phyloP scores from a whole-genome alignment of 2,329 filamentous ascomycete species.

The Aspergillus latus region DNA sequence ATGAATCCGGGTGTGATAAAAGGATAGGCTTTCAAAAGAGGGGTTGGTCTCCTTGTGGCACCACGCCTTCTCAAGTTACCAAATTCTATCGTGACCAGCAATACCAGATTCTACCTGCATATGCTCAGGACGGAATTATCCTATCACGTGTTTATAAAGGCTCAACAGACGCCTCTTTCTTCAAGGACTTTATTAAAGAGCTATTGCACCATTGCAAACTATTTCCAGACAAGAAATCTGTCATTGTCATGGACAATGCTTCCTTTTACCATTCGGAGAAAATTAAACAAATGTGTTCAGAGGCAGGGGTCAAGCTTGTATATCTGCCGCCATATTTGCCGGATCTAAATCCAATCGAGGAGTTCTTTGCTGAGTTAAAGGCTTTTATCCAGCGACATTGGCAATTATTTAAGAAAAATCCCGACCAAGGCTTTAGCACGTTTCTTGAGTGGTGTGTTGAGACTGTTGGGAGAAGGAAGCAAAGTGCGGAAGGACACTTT shows the following conservation, averaged over 20 bases:
- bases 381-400: slow-evolving; percentile 34
- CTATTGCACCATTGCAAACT: neutral
- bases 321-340: slow-evolving; percentile 38
- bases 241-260: neutral
- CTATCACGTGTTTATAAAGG: neutral
- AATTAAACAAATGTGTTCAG: slow-evolving; percentile 30
- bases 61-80: neutral
- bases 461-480: slow-evolving; percentile 24
- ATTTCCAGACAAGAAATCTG: neutral
- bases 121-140: slow-evolving; percentile 1
- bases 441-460: slow-evolving; percentile 31
- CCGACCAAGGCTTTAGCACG: slow-evolving; percentile 13
- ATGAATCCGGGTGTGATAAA: slow-evolving; percentile 1
- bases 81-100: neutral
- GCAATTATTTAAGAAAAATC: slow-evolving; percentile 5
- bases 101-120: slow-evolving; percentile 1
- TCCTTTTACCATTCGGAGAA: slow-evolving; percentile 23
- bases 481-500: slow-evolving; percentile 29
- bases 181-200: neutral
- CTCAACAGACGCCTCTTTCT: neutral
- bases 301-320: slow-evolving; percentile 31
- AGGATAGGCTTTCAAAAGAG: neutral
- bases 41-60: neutral
- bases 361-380: slow-evolving; percentile 40
- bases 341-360: slow-evolving; percentile 39